Evolutionary conservation across 805 yeast species (phyloP).

Genomic region (Hanseniaspora thailandica): DNA sequence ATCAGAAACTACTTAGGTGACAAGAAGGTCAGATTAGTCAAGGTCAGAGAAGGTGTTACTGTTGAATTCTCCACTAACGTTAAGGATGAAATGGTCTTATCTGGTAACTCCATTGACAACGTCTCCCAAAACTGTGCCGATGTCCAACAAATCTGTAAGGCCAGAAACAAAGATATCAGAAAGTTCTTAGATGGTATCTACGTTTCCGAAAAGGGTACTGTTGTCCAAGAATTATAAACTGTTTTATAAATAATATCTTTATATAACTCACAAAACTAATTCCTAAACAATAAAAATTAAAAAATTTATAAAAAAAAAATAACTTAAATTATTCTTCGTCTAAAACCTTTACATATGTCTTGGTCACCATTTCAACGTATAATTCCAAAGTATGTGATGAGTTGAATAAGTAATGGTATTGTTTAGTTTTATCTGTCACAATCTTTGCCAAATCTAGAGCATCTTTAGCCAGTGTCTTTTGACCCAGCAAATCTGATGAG

Average conservation of each 20-base stretch:
- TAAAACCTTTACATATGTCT: slow-evolving; percentile 26
- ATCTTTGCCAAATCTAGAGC: slow-evolving; percentile 50
- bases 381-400: slow-evolving; percentile 44
- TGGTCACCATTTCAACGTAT: slow-evolving; percentile 42
- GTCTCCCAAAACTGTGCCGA: slow-evolving; percentile 98
- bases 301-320: not conserved
- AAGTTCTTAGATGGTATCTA: slow-evolving; percentile 99
- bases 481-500: slow-evolving; percentile 29
- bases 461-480: slow-evolving; percentile 38
- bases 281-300: not conserved
- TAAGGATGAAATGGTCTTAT: slow-evolving; percentile 87
- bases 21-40: slow-evolving; percentile 85
- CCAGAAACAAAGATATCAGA: slow-evolving; percentile 99
- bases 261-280: not conserved
- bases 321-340: not conserved
- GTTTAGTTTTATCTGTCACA: slow-evolving; percentile 56
- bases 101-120: slow-evolving; percentile 93
- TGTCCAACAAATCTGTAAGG: slow-evolving; percentile 94
- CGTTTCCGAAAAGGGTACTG: slow-evolving; percentile 88
- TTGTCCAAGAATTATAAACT: slow-evolving; percentile 49
- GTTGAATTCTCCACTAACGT: slow-evolving; percentile 69
- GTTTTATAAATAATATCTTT: not conserved
- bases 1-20: slow-evolving; percentile 99
- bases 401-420: slow-evolving; percentile 50
- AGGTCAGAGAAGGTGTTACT: slow-evolving; percentile 79